Conservation (phyloP, 495 filamentous ascomycete genomes). For the Tetracladium setigerum region DNA sequence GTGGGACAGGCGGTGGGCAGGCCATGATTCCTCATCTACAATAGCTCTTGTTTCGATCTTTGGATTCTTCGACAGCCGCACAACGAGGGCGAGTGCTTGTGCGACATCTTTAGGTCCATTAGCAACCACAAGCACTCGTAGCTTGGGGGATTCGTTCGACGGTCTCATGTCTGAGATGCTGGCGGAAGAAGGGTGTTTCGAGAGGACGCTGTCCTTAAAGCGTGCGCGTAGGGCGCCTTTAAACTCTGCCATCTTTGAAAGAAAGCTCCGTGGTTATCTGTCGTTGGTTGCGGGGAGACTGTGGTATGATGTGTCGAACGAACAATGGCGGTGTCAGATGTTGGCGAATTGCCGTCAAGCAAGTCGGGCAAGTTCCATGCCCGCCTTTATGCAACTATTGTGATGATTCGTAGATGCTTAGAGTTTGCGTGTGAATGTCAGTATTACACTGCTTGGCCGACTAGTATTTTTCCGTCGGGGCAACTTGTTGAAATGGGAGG, state of each 20-base stretch:
- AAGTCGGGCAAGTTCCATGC: no score
- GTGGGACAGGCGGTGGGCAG: conserved; percentile 39
- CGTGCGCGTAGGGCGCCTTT: conserved; percentile 1
- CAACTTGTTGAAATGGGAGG: no score
- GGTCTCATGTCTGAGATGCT: conserved; percentile 16
- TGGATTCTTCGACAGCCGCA: conserved; percentile 45
- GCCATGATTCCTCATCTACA: conserved; percentile 36
- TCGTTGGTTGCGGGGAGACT: no score
- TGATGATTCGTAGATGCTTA: no score
- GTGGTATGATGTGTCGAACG: no score
- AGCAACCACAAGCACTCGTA: conserved; percentile 43
- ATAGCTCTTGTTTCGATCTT: conserved; percentile 47
- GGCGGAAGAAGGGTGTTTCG: conserved; percentile 10
- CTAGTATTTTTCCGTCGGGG: no score
- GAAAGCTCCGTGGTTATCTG: no score
- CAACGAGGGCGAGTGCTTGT: conserved; percentile 43
- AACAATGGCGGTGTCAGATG: no score
- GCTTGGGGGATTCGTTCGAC: conserved; percentile 22
- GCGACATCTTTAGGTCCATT: conserved; percentile 44
- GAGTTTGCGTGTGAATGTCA: no score
- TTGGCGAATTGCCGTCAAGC: no score
- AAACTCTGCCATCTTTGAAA: conserved; percentile 19
- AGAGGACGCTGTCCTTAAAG: conserved; percentile 5
- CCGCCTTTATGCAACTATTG: no score
- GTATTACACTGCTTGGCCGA: no score